These are phyloP conservation scores for rapeseed (Brassica napus) DNA, from an alignment of 345 rosid species.

Conservation along the genomic window DNA sequence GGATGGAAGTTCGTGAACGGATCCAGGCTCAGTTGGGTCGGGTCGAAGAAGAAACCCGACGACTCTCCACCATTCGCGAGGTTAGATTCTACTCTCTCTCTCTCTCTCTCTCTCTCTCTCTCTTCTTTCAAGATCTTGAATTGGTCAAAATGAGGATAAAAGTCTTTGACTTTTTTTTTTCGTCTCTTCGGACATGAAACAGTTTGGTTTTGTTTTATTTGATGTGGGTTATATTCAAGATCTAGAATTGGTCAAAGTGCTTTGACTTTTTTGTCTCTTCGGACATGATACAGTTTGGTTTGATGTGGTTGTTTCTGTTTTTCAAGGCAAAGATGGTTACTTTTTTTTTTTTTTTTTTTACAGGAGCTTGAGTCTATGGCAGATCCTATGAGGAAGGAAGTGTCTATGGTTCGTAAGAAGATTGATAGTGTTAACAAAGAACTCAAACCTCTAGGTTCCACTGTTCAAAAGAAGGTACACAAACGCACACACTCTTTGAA, in stretches of 20 bases:
- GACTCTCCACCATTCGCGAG: conserved; percentile 85
- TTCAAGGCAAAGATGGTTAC: background rate
- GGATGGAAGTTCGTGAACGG: conserved; percentile 77
- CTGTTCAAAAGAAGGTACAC: conserved; percentile 87
- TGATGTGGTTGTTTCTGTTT: conserved; percentile 3
- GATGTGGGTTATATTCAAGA: conserved; percentile 12
- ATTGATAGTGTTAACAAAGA: conserved; percentile 92
- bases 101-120: background rate
- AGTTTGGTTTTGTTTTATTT: background rate
- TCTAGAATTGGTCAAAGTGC: conserved; percentile 8
- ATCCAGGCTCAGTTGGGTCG: conserved; percentile 89
- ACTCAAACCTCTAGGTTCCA: conserved; percentile 78
- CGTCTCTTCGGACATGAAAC: background rate
- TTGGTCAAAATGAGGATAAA: background rate
- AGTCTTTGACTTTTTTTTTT: background rate
- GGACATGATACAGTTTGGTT: background rate
- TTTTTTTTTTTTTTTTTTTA: background rate
- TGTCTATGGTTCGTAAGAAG: conserved; percentile 74
- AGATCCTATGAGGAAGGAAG: conserved; percentile 98
- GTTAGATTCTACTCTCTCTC: conserved; percentile 23
- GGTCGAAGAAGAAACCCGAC: conserved; percentile 75
- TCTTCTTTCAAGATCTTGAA: conserved; percentile 23
- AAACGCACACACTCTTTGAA: background rate
- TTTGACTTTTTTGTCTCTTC: background rate
- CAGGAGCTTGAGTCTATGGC: conserved; percentile 92